phyloP scores from a whole-genome alignment of 441 rosid genomes.

The Populus hybrid region DNA sequence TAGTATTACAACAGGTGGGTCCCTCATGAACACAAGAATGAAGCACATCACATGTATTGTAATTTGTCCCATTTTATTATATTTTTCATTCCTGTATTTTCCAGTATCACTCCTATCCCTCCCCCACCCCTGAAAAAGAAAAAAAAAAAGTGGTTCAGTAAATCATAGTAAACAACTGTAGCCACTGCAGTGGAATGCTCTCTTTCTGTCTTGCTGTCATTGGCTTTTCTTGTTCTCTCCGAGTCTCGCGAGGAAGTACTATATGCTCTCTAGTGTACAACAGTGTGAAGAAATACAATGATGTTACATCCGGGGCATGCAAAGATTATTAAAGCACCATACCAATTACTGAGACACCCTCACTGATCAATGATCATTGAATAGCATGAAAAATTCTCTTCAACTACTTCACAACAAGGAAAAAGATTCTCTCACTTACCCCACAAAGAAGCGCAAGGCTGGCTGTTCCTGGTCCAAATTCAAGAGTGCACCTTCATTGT shows the following conservation, averaged over 20 bases:
- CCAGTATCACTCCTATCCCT: neutral
- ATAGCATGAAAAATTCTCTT: neutral
- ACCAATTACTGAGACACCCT: neutral
- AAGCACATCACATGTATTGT: too few species aligned
- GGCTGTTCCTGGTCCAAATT: slow-evolving; percentile 99
- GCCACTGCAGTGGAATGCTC: neutral
- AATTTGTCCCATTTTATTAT: neutral
- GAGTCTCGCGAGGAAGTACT: neutral
- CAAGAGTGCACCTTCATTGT: slow-evolving; percentile 89
- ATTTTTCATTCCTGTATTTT: neutral
- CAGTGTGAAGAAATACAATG: neutral
- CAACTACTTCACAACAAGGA: neutral
- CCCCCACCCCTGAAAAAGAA: neutral
- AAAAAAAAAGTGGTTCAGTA: neutral
- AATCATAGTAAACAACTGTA: neutral
- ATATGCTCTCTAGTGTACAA: neutral
- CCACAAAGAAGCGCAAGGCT: slow-evolving; percentile 95
- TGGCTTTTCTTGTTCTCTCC: neutral
- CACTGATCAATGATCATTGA: neutral
- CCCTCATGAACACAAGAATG: too few species aligned
- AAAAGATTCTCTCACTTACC: slow-evolving; percentile 43
- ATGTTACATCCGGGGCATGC: neutral
- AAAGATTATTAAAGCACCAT: neutral
- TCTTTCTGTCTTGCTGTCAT: neutral
- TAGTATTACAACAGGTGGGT: too few species aligned